Evolutionary conservation across 192 early-diverging fungal species (phyloP), one percentile per base, ranked within the genome.

Genomic region (Radiomyces spectabilis): DNA sequence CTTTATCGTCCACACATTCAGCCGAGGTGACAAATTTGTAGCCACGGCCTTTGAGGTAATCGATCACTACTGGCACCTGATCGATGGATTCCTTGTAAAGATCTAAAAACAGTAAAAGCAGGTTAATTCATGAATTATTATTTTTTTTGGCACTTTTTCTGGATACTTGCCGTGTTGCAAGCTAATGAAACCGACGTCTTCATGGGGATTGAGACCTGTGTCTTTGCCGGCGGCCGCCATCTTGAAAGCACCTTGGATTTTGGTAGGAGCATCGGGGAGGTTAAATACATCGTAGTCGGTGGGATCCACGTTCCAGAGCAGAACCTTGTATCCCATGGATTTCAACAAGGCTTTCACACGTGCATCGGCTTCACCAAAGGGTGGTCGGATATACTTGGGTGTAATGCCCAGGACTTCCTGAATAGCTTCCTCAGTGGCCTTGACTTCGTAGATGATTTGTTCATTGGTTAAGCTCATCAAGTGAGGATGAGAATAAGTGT

Each of bases 311-410:
- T 70, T 63, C 68, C 61, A 70, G 51, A 70, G 54, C 31, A 70
- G 32, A 5, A 63, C 35, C 21, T 51, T 54, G 46, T 64, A 70
- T 0, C 62, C 68, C 67, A 69, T 69, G 22, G 38, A 13, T 9
- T 62, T 54, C 3, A 68, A 37, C 9, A 85, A 63, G 26, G 43
- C 49, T 15, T 79, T 69, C 41, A 84, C 77, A 41, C 84, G 68
- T 9, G 74, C 74, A 53, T 86, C 84, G n/a, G 77, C 77, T 38
- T 61, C 52, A 34, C 77, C 77, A 63, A 68, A 81, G 1, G 82
- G 82, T n/a, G 82, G 78, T 42, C 85, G 73, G 51, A 83, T 73
- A 59, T 80, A 84, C 0, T 50, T 60, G 27, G 80, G 79, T 19
- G 60, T 65, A 24, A 82, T 64, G 31, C 79, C 79, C 43, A 74